Evolutionary conservation across 2,329 filamentous ascomycete genomes (phyloP).

Genomic region (Curvularia sp.): DNA sequence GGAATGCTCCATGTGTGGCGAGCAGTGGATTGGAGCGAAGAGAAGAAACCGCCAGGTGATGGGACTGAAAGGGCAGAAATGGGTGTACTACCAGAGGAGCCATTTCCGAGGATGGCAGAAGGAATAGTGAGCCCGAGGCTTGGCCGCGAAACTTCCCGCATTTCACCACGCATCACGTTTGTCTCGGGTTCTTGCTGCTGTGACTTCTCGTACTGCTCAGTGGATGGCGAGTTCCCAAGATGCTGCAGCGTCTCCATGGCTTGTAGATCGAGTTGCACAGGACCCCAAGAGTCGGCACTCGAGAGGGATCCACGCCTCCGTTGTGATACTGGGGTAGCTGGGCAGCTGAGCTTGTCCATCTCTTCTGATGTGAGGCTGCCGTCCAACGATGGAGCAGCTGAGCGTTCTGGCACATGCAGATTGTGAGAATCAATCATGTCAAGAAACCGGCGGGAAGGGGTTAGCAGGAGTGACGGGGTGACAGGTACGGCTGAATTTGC

Average conservation of each 20-base stretch:
- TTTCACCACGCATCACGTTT: conserved; percentile 63
- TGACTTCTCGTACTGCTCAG: conserved; percentile 30
- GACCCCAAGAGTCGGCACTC: conserved; percentile 68
- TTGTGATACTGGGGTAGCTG: conserved; percentile 74
- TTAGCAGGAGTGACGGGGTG: conserved; percentile 63
- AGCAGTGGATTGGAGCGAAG: conserved; percentile 76
- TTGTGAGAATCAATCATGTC: conserved; percentile 68
- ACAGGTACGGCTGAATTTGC: conserved; percentile 62
- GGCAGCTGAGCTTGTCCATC: conserved; percentile 80
- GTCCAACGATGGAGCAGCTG: conserved; percentile 86
- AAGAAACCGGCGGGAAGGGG: conserved; percentile 77
- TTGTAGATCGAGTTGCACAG: conserved; percentile 72
- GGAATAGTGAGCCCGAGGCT: conserved; percentile 50
- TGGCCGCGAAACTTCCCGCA: conserved; percentile 65
- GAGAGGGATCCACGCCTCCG: conserved; percentile 54
- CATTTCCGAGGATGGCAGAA: conserved; percentile 36
- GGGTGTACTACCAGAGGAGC: conserved; percentile 61
- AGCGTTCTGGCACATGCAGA: conserved; percentile 73
- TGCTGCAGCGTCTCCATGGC: conserved; percentile 83
- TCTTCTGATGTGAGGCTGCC: conserved; percentile 90
- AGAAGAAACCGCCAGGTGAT: conserved; percentile 91
- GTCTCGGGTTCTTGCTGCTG: conserved; percentile 40
- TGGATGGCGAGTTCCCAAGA: conserved; percentile 56
- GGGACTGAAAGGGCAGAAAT: conserved; percentile 86
- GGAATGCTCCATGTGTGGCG: conserved; percentile 81